Percentiles rank a stretch among this genome's conserved stretches.
phyloP scores from a whole-genome alignment of 345 rosid species.

The Iberis pinnata region DNA sequence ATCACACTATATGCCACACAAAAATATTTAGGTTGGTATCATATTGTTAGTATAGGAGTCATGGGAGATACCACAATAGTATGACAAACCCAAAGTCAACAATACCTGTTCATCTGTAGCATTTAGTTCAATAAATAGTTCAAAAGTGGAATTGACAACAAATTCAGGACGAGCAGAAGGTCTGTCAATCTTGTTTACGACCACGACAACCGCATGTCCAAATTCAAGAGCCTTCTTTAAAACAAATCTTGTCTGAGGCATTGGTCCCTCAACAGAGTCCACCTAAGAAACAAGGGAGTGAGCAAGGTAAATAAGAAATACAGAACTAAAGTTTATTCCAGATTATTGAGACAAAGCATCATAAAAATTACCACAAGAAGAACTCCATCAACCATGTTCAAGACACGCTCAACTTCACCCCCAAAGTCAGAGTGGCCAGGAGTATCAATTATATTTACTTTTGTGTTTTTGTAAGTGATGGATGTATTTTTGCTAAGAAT shows the following conservation, averaged over 20 bases:
- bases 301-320: constrained; percentile 3
- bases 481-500: constrained; percentile 96
- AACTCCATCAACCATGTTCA: constrained; percentile 98
- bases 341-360: constrained; percentile 15
- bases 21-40: constrained; percentile 7
- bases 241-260: constrained; percentile 98
- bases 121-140: constrained; percentile 86
- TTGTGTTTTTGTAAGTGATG: constrained; percentile 72
- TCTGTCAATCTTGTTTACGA: constrained; percentile 92
- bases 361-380: constrained; percentile 72
- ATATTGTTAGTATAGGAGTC: not conserved
- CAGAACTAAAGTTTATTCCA: not conserved
- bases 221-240: constrained; percentile 95
- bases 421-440: constrained; percentile 99
- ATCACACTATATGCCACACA: constrained; percentile 62
- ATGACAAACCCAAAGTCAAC: constrained; percentile 2
- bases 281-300: constrained; percentile 38
- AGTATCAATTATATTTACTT: constrained; percentile 89
- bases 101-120: constrained; percentile 97
- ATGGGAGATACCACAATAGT: not conserved
- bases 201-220: constrained; percentile 93
- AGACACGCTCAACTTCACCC: constrained; percentile 97
- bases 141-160: constrained; percentile 94
- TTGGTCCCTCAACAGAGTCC: constrained; percentile 99
- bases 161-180: constrained; percentile 92